Base-by-base conservation (phyloP, 306 rosid genomes). In the Glycine tomentella region DNA sequence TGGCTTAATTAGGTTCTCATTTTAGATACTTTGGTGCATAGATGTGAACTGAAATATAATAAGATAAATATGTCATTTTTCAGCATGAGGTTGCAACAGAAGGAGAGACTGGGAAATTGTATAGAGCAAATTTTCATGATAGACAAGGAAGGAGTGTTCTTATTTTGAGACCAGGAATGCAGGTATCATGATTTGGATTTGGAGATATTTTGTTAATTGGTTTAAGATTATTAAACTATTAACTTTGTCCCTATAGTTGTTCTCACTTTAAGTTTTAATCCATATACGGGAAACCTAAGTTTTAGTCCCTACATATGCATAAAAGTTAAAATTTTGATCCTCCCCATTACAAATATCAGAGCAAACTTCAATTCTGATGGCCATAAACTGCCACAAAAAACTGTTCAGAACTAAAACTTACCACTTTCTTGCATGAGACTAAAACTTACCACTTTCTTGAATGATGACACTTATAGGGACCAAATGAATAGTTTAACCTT, bases 51-150 rank as follows among this genome's bases (percentile, higher is more conserved):
- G 78, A 86, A 51, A 50, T 36, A 5, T 71, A 13, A 38, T 38
- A 38, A 38, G 7, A 7, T 38, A 3, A 38, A 38, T 33, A 17
- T 72, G 71, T 17, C 14, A 80, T 83, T 80, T 71, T 11, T 31
- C 63, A 87, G 89, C 52, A 77, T 31, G 89, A 87, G 81, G 87
- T 87, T 61, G 87, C 87, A 12, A 49, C 34, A 72, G 89, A 86
- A 77, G 89, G 89, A 49, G 89, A 87, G 76, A 87, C 89, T 4
- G 98, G 97, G 66, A 92, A 94, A 88, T 48, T 91, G 72, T 94
- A 87, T 49, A 87, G 94, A 82, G 97, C 98, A 73, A 64, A 78
- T 74, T 92, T 95, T 84, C 92, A 75, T 62, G 97, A 92, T 78
- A 90, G 92, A 13, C 80, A 84, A 52, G 98, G 97, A 77, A 83